Conservation (phyloP, 805 yeast genomes). For the Metschnikowia lachancei region DNA sequence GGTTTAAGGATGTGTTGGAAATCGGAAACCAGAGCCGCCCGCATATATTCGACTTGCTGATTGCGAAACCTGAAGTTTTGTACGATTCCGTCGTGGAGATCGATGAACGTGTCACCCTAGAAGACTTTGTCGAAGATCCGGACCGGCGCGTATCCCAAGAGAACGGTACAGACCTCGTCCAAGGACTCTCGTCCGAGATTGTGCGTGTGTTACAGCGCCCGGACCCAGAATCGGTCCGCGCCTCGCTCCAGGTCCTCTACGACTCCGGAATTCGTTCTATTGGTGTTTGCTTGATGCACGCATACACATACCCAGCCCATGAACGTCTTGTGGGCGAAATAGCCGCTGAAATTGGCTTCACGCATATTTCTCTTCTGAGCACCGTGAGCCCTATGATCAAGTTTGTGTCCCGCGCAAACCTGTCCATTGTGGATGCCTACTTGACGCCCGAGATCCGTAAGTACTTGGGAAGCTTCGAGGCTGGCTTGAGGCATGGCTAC, state of each 20-base stretch:
- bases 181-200: conserved; percentile 36
- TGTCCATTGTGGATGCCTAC: conserved; percentile 46
- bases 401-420: conserved; percentile 40
- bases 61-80: conserved; percentile 65
- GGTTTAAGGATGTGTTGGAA: conserved; percentile 74
- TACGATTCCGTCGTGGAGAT: conserved; percentile 78
- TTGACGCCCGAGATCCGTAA: conserved; percentile 38
- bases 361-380: conserved; percentile 38
- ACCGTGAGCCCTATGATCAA: conserved; percentile 45
- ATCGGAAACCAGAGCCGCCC: conserved; percentile 95
- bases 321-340: conserved; percentile 35
- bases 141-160: conserved; percentile 6
- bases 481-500: conserved; percentile 42
- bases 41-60: conserved; percentile 77
- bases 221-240: conserved; percentile 24
- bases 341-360: conserved; percentile 36
- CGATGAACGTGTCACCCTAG: conserved; percentile 87
- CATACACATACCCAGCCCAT: conserved; percentile 41
- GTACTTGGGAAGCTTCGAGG: conserved; percentile 36
- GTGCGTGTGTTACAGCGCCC: conserved; percentile 34
- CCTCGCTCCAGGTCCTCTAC: conserved; percentile 27
- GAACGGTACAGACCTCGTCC: conserved; percentile 33
- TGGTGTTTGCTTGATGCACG: conserved; percentile 41
- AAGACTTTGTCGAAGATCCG: conserved; percentile 21
- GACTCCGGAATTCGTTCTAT: conserved; percentile 18